These are phyloP conservation scores for Wickerhamiella alocasiicola DNA, from an alignment of 805 yeast species.

Conservation along the genomic window DNA sequence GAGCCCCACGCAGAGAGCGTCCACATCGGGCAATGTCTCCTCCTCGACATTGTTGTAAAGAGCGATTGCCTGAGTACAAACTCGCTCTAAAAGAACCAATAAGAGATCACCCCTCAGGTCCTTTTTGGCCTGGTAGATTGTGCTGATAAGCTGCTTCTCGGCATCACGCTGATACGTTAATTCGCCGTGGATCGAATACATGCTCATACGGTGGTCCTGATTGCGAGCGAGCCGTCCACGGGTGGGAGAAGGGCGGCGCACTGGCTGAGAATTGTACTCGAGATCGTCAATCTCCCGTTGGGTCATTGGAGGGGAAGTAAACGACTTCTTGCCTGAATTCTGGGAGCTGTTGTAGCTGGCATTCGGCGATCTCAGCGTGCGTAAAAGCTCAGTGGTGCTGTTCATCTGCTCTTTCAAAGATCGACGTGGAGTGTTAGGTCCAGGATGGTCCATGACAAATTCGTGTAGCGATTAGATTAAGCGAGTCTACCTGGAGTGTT, in stretches of 20 bases:
- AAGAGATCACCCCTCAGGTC: constrained; percentile 15
- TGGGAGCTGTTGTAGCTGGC: background rate
- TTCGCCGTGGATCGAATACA: constrained; percentile 6
- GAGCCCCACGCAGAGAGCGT: constrained; percentile 8
- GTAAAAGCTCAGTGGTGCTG: constrained; percentile 3
- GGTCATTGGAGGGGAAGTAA: too few species aligned
- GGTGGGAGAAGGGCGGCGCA: too few species aligned
- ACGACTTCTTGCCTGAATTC: too few species aligned
- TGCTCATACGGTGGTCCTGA: constrained; percentile 5
- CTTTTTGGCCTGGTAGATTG: constrained; percentile 16
- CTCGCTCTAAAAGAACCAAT: constrained; percentile 19
- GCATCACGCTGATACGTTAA: constrained; percentile 18
- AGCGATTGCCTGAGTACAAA: constrained; percentile 17
- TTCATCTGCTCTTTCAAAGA: constrained; percentile 7
- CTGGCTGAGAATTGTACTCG: too few species aligned
- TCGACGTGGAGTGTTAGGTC: too few species aligned
- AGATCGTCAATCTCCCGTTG: too few species aligned
- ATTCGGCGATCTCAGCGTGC: constrained; percentile 5
- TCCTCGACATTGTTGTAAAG: constrained; percentile 12
- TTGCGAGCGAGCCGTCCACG: too few species aligned
- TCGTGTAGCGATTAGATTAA: too few species aligned
- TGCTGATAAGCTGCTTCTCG: constrained; percentile 19
- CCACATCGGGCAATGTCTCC: background rate
- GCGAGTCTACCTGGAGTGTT: too few species aligned
- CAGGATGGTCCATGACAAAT: too few species aligned